Conservation (phyloP, 352 stramenopile genomes). For the Pythium grandisporangium region DNA sequence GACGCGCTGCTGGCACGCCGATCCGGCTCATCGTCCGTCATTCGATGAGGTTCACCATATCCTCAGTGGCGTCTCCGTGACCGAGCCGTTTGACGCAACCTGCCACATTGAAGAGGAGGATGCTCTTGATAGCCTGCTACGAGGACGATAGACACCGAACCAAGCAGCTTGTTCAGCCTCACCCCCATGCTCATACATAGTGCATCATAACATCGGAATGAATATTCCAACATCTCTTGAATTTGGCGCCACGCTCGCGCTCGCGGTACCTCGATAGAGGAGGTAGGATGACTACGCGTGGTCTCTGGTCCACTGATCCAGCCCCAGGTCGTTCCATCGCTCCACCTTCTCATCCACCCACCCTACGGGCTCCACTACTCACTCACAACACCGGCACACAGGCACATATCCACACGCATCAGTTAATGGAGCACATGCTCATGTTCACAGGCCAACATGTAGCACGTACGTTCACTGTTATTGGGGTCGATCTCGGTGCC, state of each 20-base stretch:
- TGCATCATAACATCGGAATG: slow-evolving; percentile 2
- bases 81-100: no score
- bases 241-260: no score
- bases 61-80: slow-evolving; percentile 18
- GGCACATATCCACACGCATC: background rate
- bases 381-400: slow-evolving; percentile 1
- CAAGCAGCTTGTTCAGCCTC: no score
- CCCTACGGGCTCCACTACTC: slow-evolving; percentile 33
- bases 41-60: slow-evolving; percentile 53
- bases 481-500: slow-evolving; percentile 45
- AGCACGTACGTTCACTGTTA: slow-evolving; percentile 37
- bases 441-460: no score
- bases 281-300: slow-evolving; percentile 1
- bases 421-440: no score
- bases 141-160: slow-evolving; percentile 14
- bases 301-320: slow-evolving; percentile 48
- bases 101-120: slow-evolving; percentile 44
- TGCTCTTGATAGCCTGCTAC: slow-evolving; percentile 45
- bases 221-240: background rate
- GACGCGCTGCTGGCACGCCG: slow-evolving; percentile 53
- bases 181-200: no score
- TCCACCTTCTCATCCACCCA: slow-evolving; percentile 56
- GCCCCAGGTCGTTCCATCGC: slow-evolving; percentile 69
- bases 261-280: slow-evolving; percentile 1
- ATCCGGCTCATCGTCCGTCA: slow-evolving; percentile 33